Evolutionary conservation across 73 alveolate species (phyloP), one percentile per base, ranked within the genome.

Genomic region (Paramecium bursaria): DNA sequence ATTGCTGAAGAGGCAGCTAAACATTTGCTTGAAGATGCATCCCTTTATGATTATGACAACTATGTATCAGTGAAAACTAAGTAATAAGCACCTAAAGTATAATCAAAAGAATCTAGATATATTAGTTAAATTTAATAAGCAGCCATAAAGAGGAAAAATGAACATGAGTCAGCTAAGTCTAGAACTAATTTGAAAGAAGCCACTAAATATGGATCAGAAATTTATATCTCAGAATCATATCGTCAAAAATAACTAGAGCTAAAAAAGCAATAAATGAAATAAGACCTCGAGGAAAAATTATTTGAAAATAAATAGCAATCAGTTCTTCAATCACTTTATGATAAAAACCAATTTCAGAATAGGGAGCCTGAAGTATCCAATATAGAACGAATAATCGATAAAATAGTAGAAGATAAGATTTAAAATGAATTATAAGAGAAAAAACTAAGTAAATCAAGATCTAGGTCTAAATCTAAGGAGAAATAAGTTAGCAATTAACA

Each of bases 141-240:
- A 42, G 22, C 82, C 17, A 19, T 39, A 35, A 35, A 57, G 25
- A 67, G 82, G 44, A 47, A 61, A 61, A 9, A 21, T n/a, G 82
- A 67, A 67, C 17, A 44, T 21, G n/a, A 35, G 21, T 53, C 82
- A 5, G 27, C 13, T 6, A 2, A 67, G 44, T 31, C 44, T 1
- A 67, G 82, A 35, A 35, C 22, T 53, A 67, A 67, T 67, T 53
- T 46, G 2, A 31, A 27, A 3, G 54, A 67, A 6, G 82, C n/a
- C 1, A 1, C 22, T 0, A 42, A 42, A 39, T 67, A 15, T 21
- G 76, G 51, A 14, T 21, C 21, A 14, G 82, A 67, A 11, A 47
- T 67, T 14, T 67, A 67, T 19, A 67, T 61, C 17, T 27, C 46
- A n/a, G 82, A 67, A 67, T 11, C 60, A 47, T 35, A 35, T 15